Evolutionary conservation across 2,329 filamentous ascomycete species (phyloP), one percentile per base, ranked within the genome.

Genomic region (Diaporthe eres): DNA sequence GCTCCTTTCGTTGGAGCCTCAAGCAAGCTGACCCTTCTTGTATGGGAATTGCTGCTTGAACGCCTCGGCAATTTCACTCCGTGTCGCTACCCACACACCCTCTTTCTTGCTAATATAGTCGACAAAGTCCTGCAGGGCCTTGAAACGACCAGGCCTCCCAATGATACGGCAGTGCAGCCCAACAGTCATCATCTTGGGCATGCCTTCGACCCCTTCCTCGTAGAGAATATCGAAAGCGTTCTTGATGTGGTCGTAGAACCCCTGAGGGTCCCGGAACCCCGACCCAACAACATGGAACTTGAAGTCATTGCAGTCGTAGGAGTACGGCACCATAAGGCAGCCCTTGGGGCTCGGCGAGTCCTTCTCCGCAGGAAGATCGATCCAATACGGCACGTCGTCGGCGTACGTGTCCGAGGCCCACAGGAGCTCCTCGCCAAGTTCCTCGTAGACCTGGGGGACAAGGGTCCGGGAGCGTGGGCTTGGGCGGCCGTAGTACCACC

Each of bases 111-210:
- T 81, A 60, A 90, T 88, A 74, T 90, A 89, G 75, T 90, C 86
- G 2, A 90, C 86, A 79, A 90, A 89, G 72, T 88, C 85, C 79
- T 86, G 83, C 57, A 91, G 78, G 1, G 88, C 89, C 61, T 83
- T 85, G 76, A 88, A 88, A 1, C 89, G 83, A 5, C 87, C 89
- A 0, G 89, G 89, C 47, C 87, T 85, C 1, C 89, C 89, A 49
- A 88, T 86, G 72, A 89, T 88, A 9, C 88, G 84, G 77, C 87
- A 89, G 79, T 90, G 88, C 37, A 90, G 79, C 2, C 86, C 88
- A 34, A 90, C 85, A 0, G 89, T 90, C 89, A 90, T 90, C 89
- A 90, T 90, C 82, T 89, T 89, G 6, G 87, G 87, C 77, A 80
- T 81, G 1, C 88, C 88, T 15, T 83, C 83, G 71, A 84, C 80